phyloP scores from a whole-genome alignment of 139 green algal genomes.

The Trebouxia sp. region DNA sequence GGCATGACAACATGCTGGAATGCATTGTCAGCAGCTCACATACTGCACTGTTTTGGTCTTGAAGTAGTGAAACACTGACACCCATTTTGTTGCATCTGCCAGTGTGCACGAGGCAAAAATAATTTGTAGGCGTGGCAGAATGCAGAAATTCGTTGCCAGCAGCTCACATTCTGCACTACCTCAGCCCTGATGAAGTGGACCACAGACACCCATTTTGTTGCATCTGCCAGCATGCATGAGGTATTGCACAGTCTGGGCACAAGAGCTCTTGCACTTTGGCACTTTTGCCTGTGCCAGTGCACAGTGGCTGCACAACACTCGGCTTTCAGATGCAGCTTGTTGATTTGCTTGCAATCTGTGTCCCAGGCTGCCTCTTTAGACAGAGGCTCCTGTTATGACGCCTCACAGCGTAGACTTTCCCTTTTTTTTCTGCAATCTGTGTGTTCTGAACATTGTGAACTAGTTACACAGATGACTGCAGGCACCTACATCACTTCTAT shows the following conservation, averaged over 20 bases:
- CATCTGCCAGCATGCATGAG: slow-evolving; percentile 70
- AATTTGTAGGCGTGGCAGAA: neutral
- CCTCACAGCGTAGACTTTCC: no score
- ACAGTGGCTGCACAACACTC: no score
- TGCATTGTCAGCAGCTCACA: neutral
- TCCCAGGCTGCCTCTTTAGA: no score
- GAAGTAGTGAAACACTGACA: slow-evolving; percentile 65
- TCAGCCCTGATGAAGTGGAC: slow-evolving; percentile 75
- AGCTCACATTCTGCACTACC: neutral
- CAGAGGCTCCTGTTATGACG: no score
- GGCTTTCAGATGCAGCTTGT: no score
- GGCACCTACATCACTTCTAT: no score
- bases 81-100: slow-evolving; percentile 60
- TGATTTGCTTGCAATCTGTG: no score
- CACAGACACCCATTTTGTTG: slow-evolving; percentile 51
- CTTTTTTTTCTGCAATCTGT: no score
- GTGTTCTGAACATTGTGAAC: no score
- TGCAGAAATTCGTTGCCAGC: neutral
- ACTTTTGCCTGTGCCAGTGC: neutral
- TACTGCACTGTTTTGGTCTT: slow-evolving; percentile 46
- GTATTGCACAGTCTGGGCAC: no score
- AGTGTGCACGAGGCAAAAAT: slow-evolving; percentile 69
- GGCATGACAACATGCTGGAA: neutral
- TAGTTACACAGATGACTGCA: no score
- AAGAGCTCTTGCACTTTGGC: neutral